phyloP scores from a whole-genome alignment of 2,329 filamentous ascomycete genomes.

The Hypoxylon sp. region DNA sequence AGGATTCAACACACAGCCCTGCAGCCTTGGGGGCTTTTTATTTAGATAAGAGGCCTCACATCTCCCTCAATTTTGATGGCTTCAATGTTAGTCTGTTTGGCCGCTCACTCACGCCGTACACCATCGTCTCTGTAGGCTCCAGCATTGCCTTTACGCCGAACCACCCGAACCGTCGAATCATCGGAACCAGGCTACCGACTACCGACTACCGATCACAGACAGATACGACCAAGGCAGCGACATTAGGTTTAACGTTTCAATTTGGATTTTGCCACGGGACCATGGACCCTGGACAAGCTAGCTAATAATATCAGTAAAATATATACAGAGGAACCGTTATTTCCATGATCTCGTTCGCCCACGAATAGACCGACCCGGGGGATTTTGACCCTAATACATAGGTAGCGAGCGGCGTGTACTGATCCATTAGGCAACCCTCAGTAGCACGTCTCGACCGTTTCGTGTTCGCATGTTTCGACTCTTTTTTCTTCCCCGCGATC shows the following conservation, averaged over 20 bases:
- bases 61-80: background rate
- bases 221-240: background rate
- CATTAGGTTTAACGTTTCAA: constrained; percentile 4
- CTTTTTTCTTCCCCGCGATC: no score
- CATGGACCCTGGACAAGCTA: constrained; percentile 5
- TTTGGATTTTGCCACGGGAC: constrained; percentile 12
- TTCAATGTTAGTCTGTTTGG: background rate
- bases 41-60: constrained; percentile 33
- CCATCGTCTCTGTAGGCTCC: background rate
- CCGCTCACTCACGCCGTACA: background rate
- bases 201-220: background rate
- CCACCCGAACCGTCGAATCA: background rate
- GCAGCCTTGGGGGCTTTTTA: no score
- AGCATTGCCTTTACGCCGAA: background rate
- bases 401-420: constrained; percentile 23
- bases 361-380: constrained; percentile 4
- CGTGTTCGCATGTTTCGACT: constrained; percentile 1
- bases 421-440: background rate
- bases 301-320: constrained; percentile 5
- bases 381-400: constrained; percentile 6
- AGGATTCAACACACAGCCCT: background rate
- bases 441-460: constrained; percentile 10
- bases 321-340: constrained; percentile 19
- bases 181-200: no score
- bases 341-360: constrained; percentile 15